Conservation (phyloP, 352 stramenopile genomes). For the Stramenopiles sp. region DNA sequence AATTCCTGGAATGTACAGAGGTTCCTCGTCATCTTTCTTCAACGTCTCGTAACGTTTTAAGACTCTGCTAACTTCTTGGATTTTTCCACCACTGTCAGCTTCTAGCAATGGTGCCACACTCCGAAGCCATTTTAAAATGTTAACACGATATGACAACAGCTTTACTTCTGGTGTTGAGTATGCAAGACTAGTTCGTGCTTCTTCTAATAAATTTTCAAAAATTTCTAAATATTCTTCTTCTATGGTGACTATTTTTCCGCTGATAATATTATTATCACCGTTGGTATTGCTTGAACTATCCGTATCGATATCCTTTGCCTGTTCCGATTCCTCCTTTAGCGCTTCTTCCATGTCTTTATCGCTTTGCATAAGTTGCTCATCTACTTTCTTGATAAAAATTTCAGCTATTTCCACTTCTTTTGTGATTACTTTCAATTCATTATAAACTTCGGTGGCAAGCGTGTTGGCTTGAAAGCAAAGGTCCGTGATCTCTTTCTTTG, state of each 20-base stretch:
- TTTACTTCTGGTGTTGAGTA: background rate
- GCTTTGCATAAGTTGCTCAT: background rate
- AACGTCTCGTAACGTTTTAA: background rate
- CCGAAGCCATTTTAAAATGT: background rate
- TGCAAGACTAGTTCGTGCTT: background rate
- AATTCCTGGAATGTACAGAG: background rate
- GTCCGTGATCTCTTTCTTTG: background rate
- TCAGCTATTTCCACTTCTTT: background rate
- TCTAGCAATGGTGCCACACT: background rate
- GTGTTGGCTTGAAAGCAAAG: background rate
- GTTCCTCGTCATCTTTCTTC: background rate
- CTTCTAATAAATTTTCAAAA: background rate
- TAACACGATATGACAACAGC: background rate
- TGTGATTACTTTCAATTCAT: background rate
- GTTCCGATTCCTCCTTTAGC: background rate
- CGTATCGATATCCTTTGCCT: background rate
- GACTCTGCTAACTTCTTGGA: background rate
- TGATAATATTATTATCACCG: background rate
- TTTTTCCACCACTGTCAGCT: background rate
- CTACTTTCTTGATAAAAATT: background rate
- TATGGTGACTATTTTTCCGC: background rate
- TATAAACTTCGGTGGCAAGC: background rate
- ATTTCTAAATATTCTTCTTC: background rate
- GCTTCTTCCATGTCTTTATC: background rate
- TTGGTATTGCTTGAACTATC: background rate